These are phyloP conservation scores for Mycena alexandri DNA, from an alignment of 768 basidiomycete species.

Conservation along the genomic window DNA sequence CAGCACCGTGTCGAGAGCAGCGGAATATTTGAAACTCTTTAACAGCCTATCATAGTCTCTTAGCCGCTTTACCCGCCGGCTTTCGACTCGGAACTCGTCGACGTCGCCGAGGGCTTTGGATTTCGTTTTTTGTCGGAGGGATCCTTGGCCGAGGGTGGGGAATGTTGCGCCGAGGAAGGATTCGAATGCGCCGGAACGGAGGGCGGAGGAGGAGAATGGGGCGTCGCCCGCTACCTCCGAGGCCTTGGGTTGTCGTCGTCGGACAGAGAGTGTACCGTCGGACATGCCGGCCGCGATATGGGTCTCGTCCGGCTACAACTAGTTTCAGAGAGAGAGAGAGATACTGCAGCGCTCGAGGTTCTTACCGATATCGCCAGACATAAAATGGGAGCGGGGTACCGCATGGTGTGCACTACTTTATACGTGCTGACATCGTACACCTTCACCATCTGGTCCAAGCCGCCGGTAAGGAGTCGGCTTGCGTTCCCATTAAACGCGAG, in stretches of 20 bases:
- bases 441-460: conserved; percentile 98
- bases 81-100: conserved; percentile 85
- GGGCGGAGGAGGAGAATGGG: conserved; percentile 51
- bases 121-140: conserved; percentile 60
- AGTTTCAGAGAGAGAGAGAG: conserved; percentile 24
- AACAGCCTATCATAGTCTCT: conserved; percentile 91
- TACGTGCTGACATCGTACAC: conserved; percentile 96
- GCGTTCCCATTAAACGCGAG: conserved; percentile 84
- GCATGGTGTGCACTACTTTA: conserved; percentile 98
- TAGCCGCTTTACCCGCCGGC: conserved; percentile 74
- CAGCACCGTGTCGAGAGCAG: conserved; percentile 92
- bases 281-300: conserved; percentile 98
- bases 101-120: conserved; percentile 68
- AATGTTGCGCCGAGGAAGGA: conserved; percentile 72
- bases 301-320: conserved; percentile 88
- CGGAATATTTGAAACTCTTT: conserved; percentile 94
- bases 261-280: conserved; percentile 97
- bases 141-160: conserved; percentile 68
- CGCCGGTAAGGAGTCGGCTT: conserved; percentile 87
- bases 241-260: conserved; percentile 84
- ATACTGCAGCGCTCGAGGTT: conserved; percentile 1
- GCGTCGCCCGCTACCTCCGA: conserved; percentile 61
- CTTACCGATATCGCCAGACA: conserved; percentile 92
- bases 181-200: conserved; percentile 73
- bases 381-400: conserved; percentile 93